Percentiles rank a stretch among this genome's conserved stretches.
Conservation (phyloP, 1,139 yeast genomes). For the Protomyces inundatus region DNA sequence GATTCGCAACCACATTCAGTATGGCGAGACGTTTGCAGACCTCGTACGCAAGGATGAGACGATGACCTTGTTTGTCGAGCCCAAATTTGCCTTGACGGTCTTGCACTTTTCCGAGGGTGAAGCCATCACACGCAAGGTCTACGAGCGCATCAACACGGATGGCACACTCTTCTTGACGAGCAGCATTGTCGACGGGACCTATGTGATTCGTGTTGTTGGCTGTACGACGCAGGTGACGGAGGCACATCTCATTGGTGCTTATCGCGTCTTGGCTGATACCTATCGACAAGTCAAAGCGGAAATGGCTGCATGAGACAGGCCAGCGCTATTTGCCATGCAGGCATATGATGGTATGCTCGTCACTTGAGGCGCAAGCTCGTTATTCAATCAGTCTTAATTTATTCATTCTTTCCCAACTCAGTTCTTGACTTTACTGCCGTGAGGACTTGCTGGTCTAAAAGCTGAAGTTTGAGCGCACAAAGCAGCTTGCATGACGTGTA, state of each 20-base stretch:
- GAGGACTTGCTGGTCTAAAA: no score
- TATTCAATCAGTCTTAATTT: no score
- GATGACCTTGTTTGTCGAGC: conserved; percentile 29
- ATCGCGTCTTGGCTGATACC: conserved; percentile 8
- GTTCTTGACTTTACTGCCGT: not conserved
- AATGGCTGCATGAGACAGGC: not conserved
- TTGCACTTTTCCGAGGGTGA: conserved; percentile 25
- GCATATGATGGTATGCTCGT: no score
- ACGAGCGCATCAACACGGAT: conserved; percentile 30
- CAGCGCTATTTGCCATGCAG: no score
- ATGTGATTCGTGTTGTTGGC: conserved; percentile 32
- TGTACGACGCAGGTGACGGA: conserved; percentile 32
- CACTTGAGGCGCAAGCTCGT: no score
- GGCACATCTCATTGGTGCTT: conserved; percentile 27
- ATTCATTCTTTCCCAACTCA: not conserved
- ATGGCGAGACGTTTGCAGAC: conserved; percentile 29
- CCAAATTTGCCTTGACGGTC: conserved; percentile 32
- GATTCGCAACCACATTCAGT: conserved; percentile 27
- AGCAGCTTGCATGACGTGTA: no score
- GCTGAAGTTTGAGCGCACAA: no score
- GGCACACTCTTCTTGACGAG: conserved; percentile 31
- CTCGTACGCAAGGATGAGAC: conserved; percentile 25
- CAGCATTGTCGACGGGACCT: conserved; percentile 29
- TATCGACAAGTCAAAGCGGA: conserved; percentile 3
- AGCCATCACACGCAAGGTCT: conserved; percentile 30